Percentiles rank a stretch among this genome's conserved stretches.
These are phyloP conservation scores for Cutaneotrichosporon arboriforme DNA, from an alignment of 1,284 basidiomycete species.

Conservation along the genomic window DNA sequence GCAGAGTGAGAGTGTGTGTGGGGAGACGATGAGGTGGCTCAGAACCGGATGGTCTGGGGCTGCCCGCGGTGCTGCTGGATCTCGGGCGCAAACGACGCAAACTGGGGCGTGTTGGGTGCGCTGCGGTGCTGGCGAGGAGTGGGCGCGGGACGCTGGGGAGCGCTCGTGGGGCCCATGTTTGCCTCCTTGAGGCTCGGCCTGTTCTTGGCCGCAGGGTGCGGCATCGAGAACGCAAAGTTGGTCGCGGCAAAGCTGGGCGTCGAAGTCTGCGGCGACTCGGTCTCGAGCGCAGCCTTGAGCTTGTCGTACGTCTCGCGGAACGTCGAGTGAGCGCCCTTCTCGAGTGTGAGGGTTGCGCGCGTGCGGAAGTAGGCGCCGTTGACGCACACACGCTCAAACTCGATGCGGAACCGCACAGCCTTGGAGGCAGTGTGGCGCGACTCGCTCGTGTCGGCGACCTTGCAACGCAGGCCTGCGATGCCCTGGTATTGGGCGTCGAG, in stretches of 20 bases:
- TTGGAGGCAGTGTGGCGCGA: conserved; percentile 27
- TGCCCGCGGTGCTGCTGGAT: conserved; percentile 2
- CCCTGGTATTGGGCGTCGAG: conserved; percentile 38
- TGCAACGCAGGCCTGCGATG: conserved; percentile 34
- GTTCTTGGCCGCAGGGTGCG: neutral
- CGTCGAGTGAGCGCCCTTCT: conserved; percentile 46
- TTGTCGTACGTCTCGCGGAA: conserved; percentile 35
- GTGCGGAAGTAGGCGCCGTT: conserved; percentile 30
- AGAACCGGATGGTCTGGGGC: conserved; percentile 10
- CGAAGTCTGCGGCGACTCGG: conserved; percentile 2
- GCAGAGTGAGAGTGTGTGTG: too few species aligned
- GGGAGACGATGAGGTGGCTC: neutral
- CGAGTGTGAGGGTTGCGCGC: conserved; percentile 41
- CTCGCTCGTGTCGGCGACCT: conserved; percentile 30
- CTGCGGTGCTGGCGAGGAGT: conserved; percentile 21
- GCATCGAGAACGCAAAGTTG: conserved; percentile 9
- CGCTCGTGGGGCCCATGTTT: conserved; percentile 1
- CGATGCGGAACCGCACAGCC: conserved; percentile 44
- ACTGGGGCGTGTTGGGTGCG: conserved; percentile 8
- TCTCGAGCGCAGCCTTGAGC: conserved; percentile 10
- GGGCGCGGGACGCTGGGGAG: conserved; percentile 10
- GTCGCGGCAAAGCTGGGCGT: neutral
- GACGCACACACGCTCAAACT: conserved; percentile 34
- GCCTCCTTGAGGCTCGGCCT: conserved; percentile 9
- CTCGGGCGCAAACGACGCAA: conserved; percentile 5